Percentiles rank a stretch among this genome's conserved stretches.
Conservation (phyloP, 495 filamentous ascomycete genomes). For the Hypomontagnella submonticulosa region DNA sequence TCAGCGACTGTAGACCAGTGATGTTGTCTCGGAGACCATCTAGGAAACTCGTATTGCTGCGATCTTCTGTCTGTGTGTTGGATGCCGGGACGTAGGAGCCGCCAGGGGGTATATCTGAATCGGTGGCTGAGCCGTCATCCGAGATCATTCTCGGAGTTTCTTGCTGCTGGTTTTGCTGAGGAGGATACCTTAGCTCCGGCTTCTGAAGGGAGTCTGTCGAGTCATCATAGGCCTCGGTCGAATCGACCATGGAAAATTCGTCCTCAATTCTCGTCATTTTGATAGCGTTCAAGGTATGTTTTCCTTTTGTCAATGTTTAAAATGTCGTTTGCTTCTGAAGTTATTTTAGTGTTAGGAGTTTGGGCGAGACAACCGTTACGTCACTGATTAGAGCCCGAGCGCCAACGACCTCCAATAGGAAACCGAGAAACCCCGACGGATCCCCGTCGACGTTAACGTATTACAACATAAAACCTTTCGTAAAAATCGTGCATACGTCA, state of each 20-base stretch:
- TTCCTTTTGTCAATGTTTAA: too few species aligned
- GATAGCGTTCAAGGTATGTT: not conserved
- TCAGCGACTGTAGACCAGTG: too few species aligned
- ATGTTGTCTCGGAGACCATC: not conserved
- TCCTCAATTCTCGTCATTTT: slow-evolving; percentile 25
- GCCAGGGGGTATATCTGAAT: not conserved
- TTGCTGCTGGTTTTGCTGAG: slow-evolving; percentile 1
- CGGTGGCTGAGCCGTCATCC: not conserved
- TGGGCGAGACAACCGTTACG: too few species aligned
- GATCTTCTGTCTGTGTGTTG: slow-evolving; percentile 1
- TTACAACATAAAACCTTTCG: too few species aligned
- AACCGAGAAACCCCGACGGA: too few species aligned
- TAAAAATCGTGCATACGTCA: too few species aligned
- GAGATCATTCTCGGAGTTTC: not conserved
- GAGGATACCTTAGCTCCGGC: not conserved
- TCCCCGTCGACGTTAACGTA: too few species aligned
- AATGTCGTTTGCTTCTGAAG: too few species aligned
- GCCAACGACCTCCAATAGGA: too few species aligned
- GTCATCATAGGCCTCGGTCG: slow-evolving; percentile 1
- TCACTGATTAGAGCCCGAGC: too few species aligned
- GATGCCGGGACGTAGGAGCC: not conserved
- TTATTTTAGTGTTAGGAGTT: too few species aligned
- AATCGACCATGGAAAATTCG: slow-evolving; percentile 16
- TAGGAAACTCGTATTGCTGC: not conserved
- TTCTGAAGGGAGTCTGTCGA: slow-evolving; percentile 2